Base-by-base conservation (phyloP, 805 yeast species). In the Sugiyamaella smithiae region DNA sequence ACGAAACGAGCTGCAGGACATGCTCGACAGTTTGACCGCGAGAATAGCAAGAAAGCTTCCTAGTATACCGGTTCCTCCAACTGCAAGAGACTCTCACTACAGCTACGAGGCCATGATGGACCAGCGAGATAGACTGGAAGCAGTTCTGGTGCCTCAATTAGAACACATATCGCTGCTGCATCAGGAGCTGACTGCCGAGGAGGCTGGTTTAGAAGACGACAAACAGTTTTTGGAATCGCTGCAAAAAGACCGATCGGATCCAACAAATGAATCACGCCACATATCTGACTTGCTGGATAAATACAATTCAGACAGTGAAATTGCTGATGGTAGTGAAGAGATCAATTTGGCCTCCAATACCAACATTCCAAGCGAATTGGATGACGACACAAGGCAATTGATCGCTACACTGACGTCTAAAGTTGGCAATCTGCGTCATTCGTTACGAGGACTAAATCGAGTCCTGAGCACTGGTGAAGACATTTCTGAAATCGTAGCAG, bases 121-220 rank as follows among this genome's bases (percentile, higher is more conserved):
- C 29, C 51, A 48, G 31, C 43, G 46, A 8, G 47, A 37, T 4
- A 46, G 40, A 9, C 46, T 56, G 28, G 56, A 54, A 22, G 32
- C 40, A 6, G 51, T 45, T 12, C 37, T 52, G 32, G 43, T 46
- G 40, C 57, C 57, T 5, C 28, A 50, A 33, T 12, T 46, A 36
- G 57, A 52, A 26, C 57, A 56, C 29, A 45, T 47, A 6, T 24
- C 48, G 4, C 19, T 43, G 8, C 48, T 46, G n/a, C 25, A 46
- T 4, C 20, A 29, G 16, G 50, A 51, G 40, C 24, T 53, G 3
- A 40, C 42, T 8, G 7, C 20, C 1, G 52, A 51, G 31, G 43
- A 41, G 32, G 31, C 19, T 17, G 20, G 31, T 14, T 19, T 43
- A 16, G 40, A 31, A 22, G 46, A 31, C 24, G 46, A 43, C 17